Evolutionary conservation across 306 rosid genomes (phyloP), one percentile per base, ranked within the genome.

Genomic region (Citrullus colocynthis): DNA sequence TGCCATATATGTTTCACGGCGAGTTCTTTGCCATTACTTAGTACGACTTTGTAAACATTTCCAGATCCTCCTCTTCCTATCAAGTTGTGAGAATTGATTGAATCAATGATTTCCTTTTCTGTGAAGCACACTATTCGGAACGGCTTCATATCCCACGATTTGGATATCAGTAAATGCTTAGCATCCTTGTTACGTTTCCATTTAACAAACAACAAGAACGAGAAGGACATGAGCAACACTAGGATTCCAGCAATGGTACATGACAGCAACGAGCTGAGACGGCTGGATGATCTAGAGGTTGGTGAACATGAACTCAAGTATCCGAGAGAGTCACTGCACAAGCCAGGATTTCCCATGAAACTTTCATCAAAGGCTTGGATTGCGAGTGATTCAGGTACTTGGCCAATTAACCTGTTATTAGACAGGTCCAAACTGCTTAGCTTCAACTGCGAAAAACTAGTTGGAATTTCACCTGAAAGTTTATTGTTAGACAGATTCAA

Each of bases 41-140:
- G 88, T 6, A 69, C 79, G 8, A 75, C 97, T 78, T 82, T 89
- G 87, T 93, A 93, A 49, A 93, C 98, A 78, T 85, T 87, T 62
- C 98, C 98, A 4, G 98, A 93, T 71, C 98, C 98, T 71, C 98
- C 98, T 79, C 84, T 91, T 2, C 97, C 98, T 30, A 93, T 90
- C 82, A 90, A 64, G 48, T 88, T 93, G 80, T 88, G 91, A 11
- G 83, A 76, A 82, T 83, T 88, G 72, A 93, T 65, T 13, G 90
- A 87, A 9, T 90, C 84, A 44, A 90, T 74, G 30, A 93, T 80
- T 62, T 91, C 98, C 30, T 78, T 84, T 81, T 93, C 96, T 11
- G 87, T 82, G 85, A 93, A 88, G 87, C 82, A 84, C 3, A 93
- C 30, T 59, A 85, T n/a, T 37, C 80, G 97, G 81, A 88, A 93